Evolutionary conservation across 768 basidiomycete genomes (phyloP), one percentile per base, ranked within the genome.

Genomic region (Leccinellum rugosiceps): DNA sequence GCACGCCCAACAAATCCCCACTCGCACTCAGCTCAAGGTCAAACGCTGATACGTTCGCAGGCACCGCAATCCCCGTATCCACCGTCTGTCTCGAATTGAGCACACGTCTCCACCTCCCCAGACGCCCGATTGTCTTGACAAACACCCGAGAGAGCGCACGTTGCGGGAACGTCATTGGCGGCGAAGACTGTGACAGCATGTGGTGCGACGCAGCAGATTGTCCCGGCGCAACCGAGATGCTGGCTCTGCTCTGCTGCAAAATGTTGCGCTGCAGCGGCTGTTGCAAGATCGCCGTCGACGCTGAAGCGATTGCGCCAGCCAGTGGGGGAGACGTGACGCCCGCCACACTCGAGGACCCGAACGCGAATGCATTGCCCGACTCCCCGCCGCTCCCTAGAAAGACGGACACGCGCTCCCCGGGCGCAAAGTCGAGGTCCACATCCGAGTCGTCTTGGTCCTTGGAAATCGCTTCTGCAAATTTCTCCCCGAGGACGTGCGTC

Each of bases 61-160:
- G 68, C 4, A 73, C 58, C 1, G 72, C 69, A 11, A 74, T 68
- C 7, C 72, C 73, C 19, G 77, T 73, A 34, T 74, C 72, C 38
- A 74, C 61, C 19, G 71, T 63, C 23, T 70, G 68, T 6, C 79
- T 70, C 34, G 76, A 72, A 62, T 88, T 85, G 52, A 94, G 70
- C 28, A 90, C 90, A 6, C 92, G 84, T 65, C 81, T 89, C 89
- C 92, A 89, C 10, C 88, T 77, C 2, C 92, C 92, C 17, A 95
- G 74, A 6, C 88, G 81, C 5, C 92, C 90, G 28, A 94, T 85
- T 3, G 92, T 92, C 72, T 85, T 88, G 53, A 90, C 86, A 48
- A 94, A 82, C 11, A 82, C 89, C 1, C 90, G 81, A 0, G 89
- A 90, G 15, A 94, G 75, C 0, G 85, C 77, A 63, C 78, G 84